Conservation (phyloP, 2,329 filamentous ascomycete species). For the Aurifilum marmelostoma region DNA sequence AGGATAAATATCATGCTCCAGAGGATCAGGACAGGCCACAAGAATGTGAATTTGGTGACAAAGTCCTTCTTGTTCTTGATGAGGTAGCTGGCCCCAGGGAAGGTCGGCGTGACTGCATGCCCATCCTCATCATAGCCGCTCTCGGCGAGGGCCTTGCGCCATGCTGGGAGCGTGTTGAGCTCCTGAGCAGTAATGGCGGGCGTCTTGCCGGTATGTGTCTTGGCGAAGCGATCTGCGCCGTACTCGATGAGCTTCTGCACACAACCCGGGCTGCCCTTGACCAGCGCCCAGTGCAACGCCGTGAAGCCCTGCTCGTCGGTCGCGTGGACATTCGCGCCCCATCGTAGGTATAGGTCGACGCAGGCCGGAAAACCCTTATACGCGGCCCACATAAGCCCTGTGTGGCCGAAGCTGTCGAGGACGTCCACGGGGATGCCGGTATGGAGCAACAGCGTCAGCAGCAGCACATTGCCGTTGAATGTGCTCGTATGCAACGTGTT, state of each 20-base stretch:
- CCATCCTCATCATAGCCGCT: slow-evolving; percentile 83
- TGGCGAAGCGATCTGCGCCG: slow-evolving; percentile 88
- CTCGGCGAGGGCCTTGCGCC: slow-evolving; percentile 81
- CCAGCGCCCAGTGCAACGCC: slow-evolving; percentile 92
- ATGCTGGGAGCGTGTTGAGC: slow-evolving; percentile 82
- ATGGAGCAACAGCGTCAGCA: slow-evolving; percentile 87
- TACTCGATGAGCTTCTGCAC: slow-evolving; percentile 96
- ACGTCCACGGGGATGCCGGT: slow-evolving; percentile 95
- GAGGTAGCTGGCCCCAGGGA: slow-evolving; percentile 73
- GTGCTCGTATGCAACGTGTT: slow-evolving; percentile 97
- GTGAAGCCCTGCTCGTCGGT: slow-evolving; percentile 92
- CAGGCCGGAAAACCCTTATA: slow-evolving; percentile 95
- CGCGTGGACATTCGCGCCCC: slow-evolving; percentile 92
- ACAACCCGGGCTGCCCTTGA: slow-evolving; percentile 87
- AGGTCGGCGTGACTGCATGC: slow-evolving; percentile 68
- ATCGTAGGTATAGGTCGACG: slow-evolving; percentile 89
- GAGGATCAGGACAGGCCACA: slow-evolving; percentile 82
- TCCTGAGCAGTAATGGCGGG: slow-evolving; percentile 83
- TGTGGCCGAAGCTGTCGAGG: slow-evolving; percentile 86
- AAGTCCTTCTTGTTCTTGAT: slow-evolving; percentile 78
- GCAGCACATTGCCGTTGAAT: slow-evolving; percentile 92
- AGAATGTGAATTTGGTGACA: slow-evolving; percentile 83
- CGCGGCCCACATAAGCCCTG: slow-evolving; percentile 96
- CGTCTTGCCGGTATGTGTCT: slow-evolving; percentile 88
- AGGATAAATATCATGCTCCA: slow-evolving; percentile 72